Evolutionary conservation across 768 basidiomycete genomes (phyloP).

Genomic region (Mycena galopus): DNA sequence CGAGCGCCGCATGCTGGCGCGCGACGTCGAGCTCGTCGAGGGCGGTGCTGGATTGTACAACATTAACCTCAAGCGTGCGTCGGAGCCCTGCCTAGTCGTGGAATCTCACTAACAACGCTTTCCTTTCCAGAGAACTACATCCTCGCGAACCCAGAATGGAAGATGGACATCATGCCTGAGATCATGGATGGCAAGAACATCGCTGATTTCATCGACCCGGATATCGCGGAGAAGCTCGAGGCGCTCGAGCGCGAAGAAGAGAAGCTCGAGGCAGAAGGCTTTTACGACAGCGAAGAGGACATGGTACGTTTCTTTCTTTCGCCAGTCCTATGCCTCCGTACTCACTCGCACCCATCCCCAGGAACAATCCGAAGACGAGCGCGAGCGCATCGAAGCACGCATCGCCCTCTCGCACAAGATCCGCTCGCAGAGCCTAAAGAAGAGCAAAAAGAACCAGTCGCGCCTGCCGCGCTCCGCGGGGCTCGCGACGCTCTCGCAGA

Average conservation of each 20-base stretch:
- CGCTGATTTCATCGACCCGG: constrained; percentile 98
- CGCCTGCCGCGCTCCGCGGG: constrained; percentile 82
- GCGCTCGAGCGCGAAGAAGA: constrained; percentile 98
- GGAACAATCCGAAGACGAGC: constrained; percentile 83
- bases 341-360: constrained; percentile 40
- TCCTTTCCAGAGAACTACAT: constrained; percentile 84
- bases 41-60: constrained; percentile 94
- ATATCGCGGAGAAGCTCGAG: constrained; percentile 96
- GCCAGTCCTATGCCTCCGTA: background rate
- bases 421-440: constrained; percentile 82
- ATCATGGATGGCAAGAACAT: constrained; percentile 99
- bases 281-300: constrained; percentile 92
- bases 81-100: background rate
- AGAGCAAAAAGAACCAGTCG: constrained; percentile 88
- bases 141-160: constrained; percentile 93
- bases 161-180: constrained; percentile 97
- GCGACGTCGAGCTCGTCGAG: constrained; percentile 87
- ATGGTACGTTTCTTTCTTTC: constrained; percentile 64
- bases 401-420: constrained; percentile 75
- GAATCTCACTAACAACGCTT: background rate
- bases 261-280: constrained; percentile 92
- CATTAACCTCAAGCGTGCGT: constrained; percentile 89
- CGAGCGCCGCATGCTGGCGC: constrained; percentile 76
- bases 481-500: constrained; percentile 78
- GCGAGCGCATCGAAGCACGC: constrained; percentile 76